Evolutionary conservation across 2,329 filamentous ascomycete genomes (phyloP).

Genomic region (Calonectria multiphialidica): DNA sequence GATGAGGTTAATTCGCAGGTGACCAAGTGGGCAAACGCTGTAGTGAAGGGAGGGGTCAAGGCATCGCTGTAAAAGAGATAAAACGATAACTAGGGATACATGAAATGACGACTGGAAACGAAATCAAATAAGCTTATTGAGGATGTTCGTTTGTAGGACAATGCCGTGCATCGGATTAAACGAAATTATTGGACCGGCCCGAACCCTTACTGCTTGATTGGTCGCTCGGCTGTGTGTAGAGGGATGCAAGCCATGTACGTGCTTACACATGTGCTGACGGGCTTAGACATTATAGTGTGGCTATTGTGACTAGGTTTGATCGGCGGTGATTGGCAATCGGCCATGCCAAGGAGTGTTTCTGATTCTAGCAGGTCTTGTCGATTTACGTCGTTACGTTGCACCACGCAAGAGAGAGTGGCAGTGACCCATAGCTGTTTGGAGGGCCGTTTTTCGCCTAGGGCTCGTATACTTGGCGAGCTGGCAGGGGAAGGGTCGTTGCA

Average conservation of each 20-base stretch:
- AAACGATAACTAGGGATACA: neutral
- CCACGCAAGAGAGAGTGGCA: neutral
- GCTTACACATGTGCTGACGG: neutral
- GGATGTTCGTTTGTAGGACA: neutral
- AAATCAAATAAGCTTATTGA: conserved; percentile 15
- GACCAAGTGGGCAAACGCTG: conserved; percentile 72
- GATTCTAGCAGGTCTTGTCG: conserved; percentile 2
- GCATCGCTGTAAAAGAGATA: conserved; percentile 39
- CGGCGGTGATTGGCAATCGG: neutral
- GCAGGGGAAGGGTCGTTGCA: neutral
- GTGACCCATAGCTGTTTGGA: neutral
- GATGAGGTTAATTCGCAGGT: conserved; percentile 78
- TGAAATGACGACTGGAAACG: conserved; percentile 15
- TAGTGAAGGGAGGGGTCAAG: conserved; percentile 48
- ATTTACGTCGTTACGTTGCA: conserved; percentile 1
- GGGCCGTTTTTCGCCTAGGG: neutral
- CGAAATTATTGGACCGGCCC: conserved; percentile 3
- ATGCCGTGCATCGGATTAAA: neutral
- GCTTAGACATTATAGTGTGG: neutral
- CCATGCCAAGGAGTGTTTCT: conserved; percentile 10
- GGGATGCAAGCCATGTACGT: conserved; percentile 2
- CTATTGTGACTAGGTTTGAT: neutral
- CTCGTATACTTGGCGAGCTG: neutral
- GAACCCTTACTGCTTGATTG: neutral
- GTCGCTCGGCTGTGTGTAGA: neutral